These are phyloP conservation scores for Tetracladium maxilliforme DNA, from an alignment of 2,329 filamentous ascomycete genomes.

Conservation along the genomic window DNA sequence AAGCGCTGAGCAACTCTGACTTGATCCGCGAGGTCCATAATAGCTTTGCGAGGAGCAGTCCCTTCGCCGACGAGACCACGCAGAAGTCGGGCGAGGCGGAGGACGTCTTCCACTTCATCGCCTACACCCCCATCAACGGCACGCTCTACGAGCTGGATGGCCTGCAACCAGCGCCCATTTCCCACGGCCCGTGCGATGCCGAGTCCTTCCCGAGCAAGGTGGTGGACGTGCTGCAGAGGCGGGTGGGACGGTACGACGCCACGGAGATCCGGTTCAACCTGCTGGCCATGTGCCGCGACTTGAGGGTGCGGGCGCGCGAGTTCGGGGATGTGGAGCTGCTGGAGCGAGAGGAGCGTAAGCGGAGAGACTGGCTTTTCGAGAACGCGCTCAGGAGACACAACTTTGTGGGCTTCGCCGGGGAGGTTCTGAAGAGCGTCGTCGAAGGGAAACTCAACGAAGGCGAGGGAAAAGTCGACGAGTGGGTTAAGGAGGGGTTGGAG, in stretches of 20 bases:
- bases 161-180: conserved; percentile 82
- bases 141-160: conserved; percentile 90
- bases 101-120: conserved; percentile 96
- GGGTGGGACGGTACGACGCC: conserved; percentile 72
- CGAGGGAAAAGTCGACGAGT: conserved; percentile 50
- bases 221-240: conserved; percentile 71
- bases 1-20: conserved; percentile 54
- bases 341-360: conserved; percentile 68
- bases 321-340: conserved; percentile 72
- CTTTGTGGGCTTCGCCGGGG: conserved; percentile 89
- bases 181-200: conserved; percentile 61
- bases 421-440: conserved; percentile 81
- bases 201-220: conserved; percentile 66
- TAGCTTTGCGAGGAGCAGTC: conserved; percentile 61
- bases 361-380: conserved; percentile 83
- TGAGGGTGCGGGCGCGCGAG: conserved; percentile 61
- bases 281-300: conserved; percentile 78
- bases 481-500: conserved; percentile 54
- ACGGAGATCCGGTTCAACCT: conserved; percentile 93
- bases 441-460: conserved; percentile 54
- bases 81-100: conserved; percentile 58
- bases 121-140: conserved; percentile 71
- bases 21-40: conserved; percentile 51
- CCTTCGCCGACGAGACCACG: conserved; percentile 85
- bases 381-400: conserved; percentile 87